Evolutionary conservation across 2,329 filamentous ascomycete species (phyloP), one percentile per base, ranked within the genome.

Genomic region (Stachybotrys chlorohalonatus): DNA sequence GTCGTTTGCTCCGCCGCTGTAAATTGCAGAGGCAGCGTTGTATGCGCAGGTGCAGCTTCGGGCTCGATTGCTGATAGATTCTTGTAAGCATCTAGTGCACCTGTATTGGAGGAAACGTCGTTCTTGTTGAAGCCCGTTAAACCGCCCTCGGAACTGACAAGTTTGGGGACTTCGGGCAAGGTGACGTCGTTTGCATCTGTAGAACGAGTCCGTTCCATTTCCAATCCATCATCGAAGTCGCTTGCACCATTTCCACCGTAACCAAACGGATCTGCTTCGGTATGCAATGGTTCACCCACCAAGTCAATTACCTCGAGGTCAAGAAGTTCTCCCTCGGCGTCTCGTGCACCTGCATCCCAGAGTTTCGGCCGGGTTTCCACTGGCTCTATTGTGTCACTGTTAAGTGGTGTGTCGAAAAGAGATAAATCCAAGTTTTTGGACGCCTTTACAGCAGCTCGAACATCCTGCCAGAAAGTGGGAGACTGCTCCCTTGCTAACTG

Each of bases 401-500:
- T 69, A n/a, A 73, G 56, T 0, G 66, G 62, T 2, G 66, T 75
- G 42, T 57, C 65, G 50, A 77, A 75, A 1, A 72, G 67, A 49
- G 76, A 67, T 17, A 72, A 60, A 4, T 70, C 66, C 15, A 69
- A 62, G 1, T 64, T 56, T 36, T 83, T 85, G 0, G 85, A 89
- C 45, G 74, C 75, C 57, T 76, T 77, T 58, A 88, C 78, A 1
- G 84, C 85, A 53, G 75, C 65, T 53, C 88, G 83, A 17, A 89
- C 68, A 49, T 87, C 80, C 32, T 79, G 77, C 15, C 89, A 68
- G 30, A 85, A 78, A 0, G 79, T 80, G 0, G 87, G 87, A 0
- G 87, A 89, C 42, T 90, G 83, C 55, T 90, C 87, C 54, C 79
- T 74, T 13, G 85, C 86, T 30, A 95, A 72, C 66, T 95, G 90